Conservation (phyloP, 345 rosid genomes). For the Nephelium lappaceum region DNA sequence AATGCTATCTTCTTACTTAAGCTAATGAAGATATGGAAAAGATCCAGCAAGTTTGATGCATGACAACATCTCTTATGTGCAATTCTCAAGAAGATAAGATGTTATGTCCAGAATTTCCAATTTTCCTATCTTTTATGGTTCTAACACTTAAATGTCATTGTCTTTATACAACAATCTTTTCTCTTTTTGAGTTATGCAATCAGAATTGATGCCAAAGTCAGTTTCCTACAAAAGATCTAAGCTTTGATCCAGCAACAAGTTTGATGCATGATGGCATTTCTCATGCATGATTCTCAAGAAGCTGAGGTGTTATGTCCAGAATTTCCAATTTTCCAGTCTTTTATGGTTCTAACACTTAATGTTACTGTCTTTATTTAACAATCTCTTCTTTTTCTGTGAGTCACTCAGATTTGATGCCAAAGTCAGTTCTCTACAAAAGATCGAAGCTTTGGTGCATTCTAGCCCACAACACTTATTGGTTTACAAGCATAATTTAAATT, state of each 20-base stretch:
- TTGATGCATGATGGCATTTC: neutral
- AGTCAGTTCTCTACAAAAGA: neutral
- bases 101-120: neutral
- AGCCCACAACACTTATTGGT: neutral
- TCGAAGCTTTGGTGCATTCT: neutral
- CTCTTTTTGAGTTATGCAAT: neutral
- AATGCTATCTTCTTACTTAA: neutral
- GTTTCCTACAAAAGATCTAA: neutral
- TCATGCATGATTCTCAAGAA: neutral
- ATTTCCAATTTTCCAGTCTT: neutral
- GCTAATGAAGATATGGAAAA: neutral
- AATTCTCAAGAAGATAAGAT: neutral
- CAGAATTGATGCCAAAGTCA: slow-evolving; percentile 1
- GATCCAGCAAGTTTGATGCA: neutral
- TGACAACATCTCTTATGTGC: neutral
- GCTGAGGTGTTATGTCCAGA: neutral
- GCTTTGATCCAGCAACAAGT: neutral
- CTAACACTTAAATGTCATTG: too few species aligned
- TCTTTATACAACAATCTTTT: neutral
- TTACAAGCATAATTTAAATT: neutral
- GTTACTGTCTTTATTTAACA: neutral
- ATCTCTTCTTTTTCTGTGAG: neutral
- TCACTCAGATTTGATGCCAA: neutral
- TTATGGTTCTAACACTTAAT: neutral
- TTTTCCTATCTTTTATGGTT: neutral